A percentile compares a stretch with the other conserved stretches of the same genome.
Evolutionary conservation across 805 yeast species (phyloP).

Genomic region (Tetrapisispora taiwanensis): DNA sequence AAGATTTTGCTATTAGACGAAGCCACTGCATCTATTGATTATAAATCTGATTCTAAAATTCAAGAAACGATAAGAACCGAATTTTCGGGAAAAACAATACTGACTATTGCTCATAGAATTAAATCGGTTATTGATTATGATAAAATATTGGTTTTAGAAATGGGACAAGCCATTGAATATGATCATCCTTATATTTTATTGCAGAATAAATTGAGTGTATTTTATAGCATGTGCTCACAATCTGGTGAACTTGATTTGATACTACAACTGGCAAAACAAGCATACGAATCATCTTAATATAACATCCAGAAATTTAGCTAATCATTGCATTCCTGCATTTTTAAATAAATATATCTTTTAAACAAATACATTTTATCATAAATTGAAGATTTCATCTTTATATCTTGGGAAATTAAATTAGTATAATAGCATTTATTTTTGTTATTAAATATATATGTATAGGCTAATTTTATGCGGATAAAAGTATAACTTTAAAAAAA

Average conservation of each 20-base stretch:
- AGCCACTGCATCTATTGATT: constrained; percentile 75
- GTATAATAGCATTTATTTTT: too few relatives aligned
- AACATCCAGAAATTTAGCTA: too few relatives aligned
- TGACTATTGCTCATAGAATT: constrained; percentile 73
- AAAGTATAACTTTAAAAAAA: too few relatives aligned
- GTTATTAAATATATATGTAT: too few relatives aligned
- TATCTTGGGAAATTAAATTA: too few relatives aligned
- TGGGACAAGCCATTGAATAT: constrained; percentile 59
- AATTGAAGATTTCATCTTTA: too few relatives aligned
- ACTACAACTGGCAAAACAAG: constrained; percentile 50
- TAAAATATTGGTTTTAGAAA: constrained; percentile 64
- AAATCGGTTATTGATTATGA: constrained; percentile 73
- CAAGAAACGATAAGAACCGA: constrained; percentile 67
- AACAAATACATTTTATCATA: too few relatives aligned
- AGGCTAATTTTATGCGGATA: too few relatives aligned
- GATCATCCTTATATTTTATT: constrained; percentile 56
- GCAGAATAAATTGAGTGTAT: constrained; percentile 37
- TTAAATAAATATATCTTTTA: too few relatives aligned
- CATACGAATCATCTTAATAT: not conserved
- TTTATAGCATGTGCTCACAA: constrained; percentile 61
- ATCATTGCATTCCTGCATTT: too few relatives aligned
- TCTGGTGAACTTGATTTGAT: constrained; percentile 79
- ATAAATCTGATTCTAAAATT: constrained; percentile 63
- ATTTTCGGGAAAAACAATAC: constrained; percentile 53
- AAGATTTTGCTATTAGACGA: constrained; percentile 66